Conservation (phyloP, 148 eudicot species). For the Chenopodium berlandieri region DNA sequence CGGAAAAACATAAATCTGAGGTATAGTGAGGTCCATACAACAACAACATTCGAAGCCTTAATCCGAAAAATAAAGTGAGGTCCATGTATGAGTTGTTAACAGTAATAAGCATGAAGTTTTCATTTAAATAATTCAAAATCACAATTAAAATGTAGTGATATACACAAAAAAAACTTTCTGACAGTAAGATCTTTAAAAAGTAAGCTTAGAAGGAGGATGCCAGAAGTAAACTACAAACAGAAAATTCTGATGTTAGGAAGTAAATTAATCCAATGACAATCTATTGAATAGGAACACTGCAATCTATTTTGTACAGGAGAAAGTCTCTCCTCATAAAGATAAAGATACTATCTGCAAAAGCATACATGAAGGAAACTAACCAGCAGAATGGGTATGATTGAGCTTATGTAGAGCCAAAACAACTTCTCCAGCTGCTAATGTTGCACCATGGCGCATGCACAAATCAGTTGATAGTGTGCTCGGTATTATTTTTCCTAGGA, state of each 20-base stretch:
- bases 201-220: not conserved
- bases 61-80: too few species aligned
- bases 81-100: too few species aligned
- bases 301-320: not conserved
- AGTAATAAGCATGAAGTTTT: not conserved
- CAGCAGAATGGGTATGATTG: constrained; percentile 60
- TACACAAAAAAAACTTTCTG: not conserved
- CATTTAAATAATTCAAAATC: not conserved
- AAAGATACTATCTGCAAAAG: constrained; percentile 2
- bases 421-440: constrained; percentile 87
- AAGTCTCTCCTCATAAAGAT: constrained; percentile 3
- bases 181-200: not conserved
- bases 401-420: constrained; percentile 65
- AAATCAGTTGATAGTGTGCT: constrained; percentile 91
- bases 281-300: not conserved
- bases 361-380: constrained; percentile 35
- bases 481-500: constrained; percentile 67
- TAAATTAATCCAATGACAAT: not conserved
- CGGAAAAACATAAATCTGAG: too few species aligned
- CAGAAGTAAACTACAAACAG: not conserved
- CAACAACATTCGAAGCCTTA: too few species aligned
- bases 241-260: not conserved
- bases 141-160: not conserved
- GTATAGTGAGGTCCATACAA: too few species aligned
- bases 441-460: constrained; percentile 97